Evolutionary conservation across 768 basidiomycete genomes (phyloP).

Genomic region (Tricholoma furcatifolium): DNA sequence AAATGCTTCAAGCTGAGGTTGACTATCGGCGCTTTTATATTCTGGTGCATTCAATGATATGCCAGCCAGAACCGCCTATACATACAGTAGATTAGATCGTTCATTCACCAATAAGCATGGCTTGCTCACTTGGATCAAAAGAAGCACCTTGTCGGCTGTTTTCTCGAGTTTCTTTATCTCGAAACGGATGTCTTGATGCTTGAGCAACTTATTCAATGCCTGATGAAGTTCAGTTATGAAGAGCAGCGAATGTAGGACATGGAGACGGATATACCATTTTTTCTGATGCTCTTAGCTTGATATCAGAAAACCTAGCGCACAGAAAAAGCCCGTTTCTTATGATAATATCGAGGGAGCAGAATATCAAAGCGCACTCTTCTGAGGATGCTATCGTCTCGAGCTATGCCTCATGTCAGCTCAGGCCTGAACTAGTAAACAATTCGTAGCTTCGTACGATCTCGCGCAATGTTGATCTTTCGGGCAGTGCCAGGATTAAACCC

Average conservation of each 20-base stretch:
- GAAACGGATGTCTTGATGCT: slow-evolving; percentile 79
- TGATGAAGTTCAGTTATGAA: slow-evolving; percentile 16
- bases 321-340: slow-evolving; percentile 1
- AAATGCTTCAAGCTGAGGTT: slow-evolving; percentile 68
- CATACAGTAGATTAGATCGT: neutral
- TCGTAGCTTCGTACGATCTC: slow-evolving; percentile 58
- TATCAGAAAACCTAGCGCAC: slow-evolving; percentile 56
- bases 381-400: slow-evolving; percentile 64
- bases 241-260: neutral
- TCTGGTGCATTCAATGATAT: slow-evolving; percentile 69
- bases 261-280: slow-evolving; percentile 49
- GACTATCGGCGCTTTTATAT: slow-evolving; percentile 69
- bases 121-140: slow-evolving; percentile 69
- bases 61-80: slow-evolving; percentile 73
- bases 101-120: neutral
- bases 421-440: neutral
- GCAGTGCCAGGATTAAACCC: slow-evolving; percentile 59
- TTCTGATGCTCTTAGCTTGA: slow-evolving; percentile 73
- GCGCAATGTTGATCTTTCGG: slow-evolving; percentile 51
- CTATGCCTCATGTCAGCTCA: slow-evolving; percentile 29
- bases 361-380: slow-evolving; percentile 54
- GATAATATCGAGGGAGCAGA: neutral
- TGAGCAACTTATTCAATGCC: slow-evolving; percentile 65
- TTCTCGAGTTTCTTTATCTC: slow-evolving; percentile 68
- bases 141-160: slow-evolving; percentile 73